Conservation (phyloP, 192 early-diverging fungal genomes). For the Coemansia brasiliensis region DNA sequence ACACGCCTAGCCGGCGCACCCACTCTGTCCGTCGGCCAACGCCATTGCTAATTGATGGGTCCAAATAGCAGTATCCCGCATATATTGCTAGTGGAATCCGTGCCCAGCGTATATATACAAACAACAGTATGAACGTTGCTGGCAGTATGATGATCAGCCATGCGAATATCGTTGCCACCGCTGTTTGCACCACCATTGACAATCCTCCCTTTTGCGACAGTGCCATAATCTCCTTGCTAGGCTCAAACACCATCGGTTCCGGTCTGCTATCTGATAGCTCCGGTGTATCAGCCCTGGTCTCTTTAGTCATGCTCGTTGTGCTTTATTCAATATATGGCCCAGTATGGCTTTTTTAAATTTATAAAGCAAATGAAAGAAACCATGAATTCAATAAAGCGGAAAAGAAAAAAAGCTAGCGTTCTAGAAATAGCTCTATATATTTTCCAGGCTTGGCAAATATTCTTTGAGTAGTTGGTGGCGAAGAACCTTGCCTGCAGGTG, state of each 20-base stretch:
- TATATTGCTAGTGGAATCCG: constrained; percentile 40
- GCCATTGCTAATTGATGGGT: constrained; percentile 43
- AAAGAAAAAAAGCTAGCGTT: constrained; percentile 1
- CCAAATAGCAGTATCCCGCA: constrained; percentile 41
- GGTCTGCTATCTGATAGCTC: not conserved
- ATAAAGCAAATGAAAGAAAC: not conserved
- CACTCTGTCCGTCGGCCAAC: constrained; percentile 61
- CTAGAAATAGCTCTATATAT: too few relatives aligned
- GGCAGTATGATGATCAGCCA: constrained; percentile 38
- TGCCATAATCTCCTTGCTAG: constrained; percentile 30
- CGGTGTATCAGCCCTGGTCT: not conserved
- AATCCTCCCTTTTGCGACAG: constrained; percentile 35
- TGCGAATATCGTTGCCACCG: constrained; percentile 34
- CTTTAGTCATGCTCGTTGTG: not conserved
- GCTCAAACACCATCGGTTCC: constrained; percentile 43
- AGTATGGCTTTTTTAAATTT: not conserved
- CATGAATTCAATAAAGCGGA: constrained; percentile 2
- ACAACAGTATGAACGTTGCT: constrained; percentile 14
- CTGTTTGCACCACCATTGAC: constrained; percentile 20
- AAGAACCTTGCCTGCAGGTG: constrained; percentile 29
- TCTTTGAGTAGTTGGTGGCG: too few relatives aligned
- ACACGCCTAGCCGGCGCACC: constrained; percentile 59
- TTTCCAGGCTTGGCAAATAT: not conserved
- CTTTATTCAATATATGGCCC: not conserved
- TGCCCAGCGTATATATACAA: constrained; percentile 23